Evolutionary conservation across 2,329 filamentous ascomycete genomes (phyloP).

Genomic region (Camptophora hylomeconis): DNA sequence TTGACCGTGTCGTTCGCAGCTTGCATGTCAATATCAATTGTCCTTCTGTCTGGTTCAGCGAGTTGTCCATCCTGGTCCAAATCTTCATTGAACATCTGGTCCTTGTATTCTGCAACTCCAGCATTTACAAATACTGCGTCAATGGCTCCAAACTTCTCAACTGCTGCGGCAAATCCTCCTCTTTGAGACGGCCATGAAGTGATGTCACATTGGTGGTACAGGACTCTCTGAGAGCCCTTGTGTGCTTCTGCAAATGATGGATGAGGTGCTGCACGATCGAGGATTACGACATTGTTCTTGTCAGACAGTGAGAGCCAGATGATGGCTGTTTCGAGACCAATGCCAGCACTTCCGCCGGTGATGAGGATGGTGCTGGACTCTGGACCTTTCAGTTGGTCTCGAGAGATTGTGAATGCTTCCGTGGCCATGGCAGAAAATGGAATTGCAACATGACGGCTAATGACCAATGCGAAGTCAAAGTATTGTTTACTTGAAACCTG

Average conservation of each 20-base stretch:
- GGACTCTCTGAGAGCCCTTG: constrained; percentile 18
- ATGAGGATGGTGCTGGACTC: constrained; percentile 21
- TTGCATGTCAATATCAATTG: constrained; percentile 33
- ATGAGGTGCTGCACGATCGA: constrained; percentile 25
- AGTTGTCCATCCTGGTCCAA: constrained; percentile 28
- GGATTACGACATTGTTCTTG: constrained; percentile 28
- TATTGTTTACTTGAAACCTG: too few species aligned
- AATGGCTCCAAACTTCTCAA: constrained; percentile 30
- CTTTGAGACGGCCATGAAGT: constrained; percentile 34
- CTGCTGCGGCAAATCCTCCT: constrained; percentile 29
- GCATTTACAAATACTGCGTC: constrained; percentile 38
- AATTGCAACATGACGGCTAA: too few species aligned
- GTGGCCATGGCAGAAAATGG: too few species aligned
- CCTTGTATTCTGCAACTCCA: constrained; percentile 34
- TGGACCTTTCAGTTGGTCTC: constrained; percentile 10
- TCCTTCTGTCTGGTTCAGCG: constrained; percentile 33
- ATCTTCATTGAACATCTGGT: constrained; percentile 37
- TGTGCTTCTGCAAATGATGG: constrained; percentile 20
- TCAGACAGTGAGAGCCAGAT: constrained; percentile 26
- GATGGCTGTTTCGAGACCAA: constrained; percentile 28
- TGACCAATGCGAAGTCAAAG: too few species aligned
- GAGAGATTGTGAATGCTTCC: constrained; percentile 22
- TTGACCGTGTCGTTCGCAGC: constrained; percentile 35
- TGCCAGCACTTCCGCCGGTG: constrained; percentile 28
- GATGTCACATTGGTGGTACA: constrained; percentile 31